A percentile compares a stretch with the other conserved stretches of the same genome.
These are phyloP conservation scores for Phytopythium delawarense DNA, from an alignment of 352 stramenopile genomes.

Conservation along the genomic window DNA sequence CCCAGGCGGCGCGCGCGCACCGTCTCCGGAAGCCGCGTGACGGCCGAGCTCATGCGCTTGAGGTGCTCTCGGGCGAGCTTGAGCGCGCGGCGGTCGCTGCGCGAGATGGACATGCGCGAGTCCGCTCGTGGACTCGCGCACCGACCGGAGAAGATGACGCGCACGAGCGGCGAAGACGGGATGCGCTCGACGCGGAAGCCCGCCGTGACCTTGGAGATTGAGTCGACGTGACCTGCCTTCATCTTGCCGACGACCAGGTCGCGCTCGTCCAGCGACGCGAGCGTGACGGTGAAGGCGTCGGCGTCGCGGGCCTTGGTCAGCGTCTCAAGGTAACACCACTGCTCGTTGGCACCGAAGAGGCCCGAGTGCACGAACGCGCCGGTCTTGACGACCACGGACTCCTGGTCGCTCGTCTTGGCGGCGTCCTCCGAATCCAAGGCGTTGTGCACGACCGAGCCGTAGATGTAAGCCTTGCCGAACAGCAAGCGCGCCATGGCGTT, in stretches of 20 bases:
- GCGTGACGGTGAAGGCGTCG: conserved; percentile 26
- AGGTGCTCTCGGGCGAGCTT: conserved; percentile 8
- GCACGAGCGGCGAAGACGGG: conserved; percentile 9
- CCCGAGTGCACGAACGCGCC: conserved; percentile 19
- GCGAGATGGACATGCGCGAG: not conserved
- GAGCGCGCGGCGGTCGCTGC: conserved; percentile 8
- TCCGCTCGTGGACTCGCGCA: not conserved
- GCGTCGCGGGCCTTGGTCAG: conserved; percentile 12
- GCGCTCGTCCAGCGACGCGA: conserved; percentile 13
- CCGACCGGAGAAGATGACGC: conserved; percentile 14
- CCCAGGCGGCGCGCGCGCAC: conserved; percentile 43
- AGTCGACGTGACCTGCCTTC: conserved; percentile 12
- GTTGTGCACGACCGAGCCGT: conserved; percentile 16
- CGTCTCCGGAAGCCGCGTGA: conserved; percentile 24
- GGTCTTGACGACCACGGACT: conserved; percentile 21
- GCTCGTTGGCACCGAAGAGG: conserved; percentile 20
- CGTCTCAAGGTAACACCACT: conserved; percentile 28
- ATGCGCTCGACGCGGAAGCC: conserved; percentile 13
- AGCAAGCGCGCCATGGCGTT: conserved; percentile 21
- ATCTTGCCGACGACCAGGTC: conserved; percentile 16
- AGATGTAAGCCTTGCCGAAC: conserved; percentile 21
- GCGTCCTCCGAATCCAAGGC: conserved; percentile 1
- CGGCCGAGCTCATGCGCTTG: conserved; percentile 14
- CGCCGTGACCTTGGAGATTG: conserved; percentile 9
- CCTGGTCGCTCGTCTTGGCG: conserved; percentile 4